Percentiles rank a stretch among this genome's conserved stretches.
These are phyloP conservation scores for Aurantiochytrium sp. DNA, from an alignment of 108 stramenopile genomes.

Conservation along the genomic window DNA sequence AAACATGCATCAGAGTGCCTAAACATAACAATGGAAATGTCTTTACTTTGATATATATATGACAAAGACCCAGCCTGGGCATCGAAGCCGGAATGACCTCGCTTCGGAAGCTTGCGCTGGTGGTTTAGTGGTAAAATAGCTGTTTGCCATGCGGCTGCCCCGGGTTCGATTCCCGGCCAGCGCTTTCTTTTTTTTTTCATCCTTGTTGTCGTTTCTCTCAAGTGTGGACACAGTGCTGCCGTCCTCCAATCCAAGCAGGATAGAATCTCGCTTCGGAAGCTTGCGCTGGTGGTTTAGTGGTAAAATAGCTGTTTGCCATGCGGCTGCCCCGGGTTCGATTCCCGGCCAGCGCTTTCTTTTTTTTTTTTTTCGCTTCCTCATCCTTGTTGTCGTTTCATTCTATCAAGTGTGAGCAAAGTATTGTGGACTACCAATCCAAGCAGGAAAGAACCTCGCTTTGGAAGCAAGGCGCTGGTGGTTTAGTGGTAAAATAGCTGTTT, in stretches of 20 bases:
- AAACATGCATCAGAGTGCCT: too few species aligned
- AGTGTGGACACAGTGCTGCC: neutral
- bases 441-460: too few species aligned
- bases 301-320: neutral
- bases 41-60: too few species aligned
- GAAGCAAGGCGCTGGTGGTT: too few species aligned
- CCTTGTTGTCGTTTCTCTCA: slow-evolving; percentile 6
- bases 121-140: slow-evolving; percentile 10
- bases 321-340: neutral
- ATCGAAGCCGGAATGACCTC: too few species aligned
- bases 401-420: too few species aligned
- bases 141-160: slow-evolving; percentile 8
- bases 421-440: too few species aligned
- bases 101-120: neutral
- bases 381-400: too few species aligned
- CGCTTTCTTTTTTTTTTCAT: neutral
- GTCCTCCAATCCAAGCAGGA: neutral
- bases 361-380: too few species aligned
- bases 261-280: neutral
- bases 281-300: too few species aligned
- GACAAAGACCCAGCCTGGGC: too few species aligned
- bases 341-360: neutral
- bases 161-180: neutral
- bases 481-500: slow-evolving; percentile 10
- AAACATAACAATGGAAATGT: too few species aligned